Evolutionary conservation across 2,329 filamentous ascomycete genomes (phyloP), one percentile per base, ranked within the genome.

Genomic region (Hansfordia pulvinata): DNA sequence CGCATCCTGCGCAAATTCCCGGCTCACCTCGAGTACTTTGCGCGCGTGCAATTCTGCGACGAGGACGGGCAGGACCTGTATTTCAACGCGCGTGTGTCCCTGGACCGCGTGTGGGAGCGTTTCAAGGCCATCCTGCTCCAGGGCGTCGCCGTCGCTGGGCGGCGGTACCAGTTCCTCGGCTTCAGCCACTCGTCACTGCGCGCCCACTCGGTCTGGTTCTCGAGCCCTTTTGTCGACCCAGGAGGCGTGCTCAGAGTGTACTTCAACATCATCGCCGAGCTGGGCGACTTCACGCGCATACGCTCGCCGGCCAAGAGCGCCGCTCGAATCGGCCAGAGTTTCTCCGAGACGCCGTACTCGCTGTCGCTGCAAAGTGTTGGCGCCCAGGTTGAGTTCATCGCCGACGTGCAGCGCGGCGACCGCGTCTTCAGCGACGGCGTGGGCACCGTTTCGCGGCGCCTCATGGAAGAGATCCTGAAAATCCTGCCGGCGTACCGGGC

Each of bases 151-250:
- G 68, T 88, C 28, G 78, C 66, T 3, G 78, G 72, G 1, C 58
- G 72, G 9, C 42, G 49, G 1, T 84, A 72, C 40, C 49, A 52
- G 0, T 88, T 86, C 40, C 57, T 88, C 0, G 81, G 81, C 0
- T 88, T 85, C 46, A 85, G 79, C 0, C 76, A 86, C 46, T 88
- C 80, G 0, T 85, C 80, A 0, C 59, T 88, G 4, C 63, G 81
- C 9, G 62, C 71, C 1, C 78, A 83, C 31, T 73, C 75, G 0
- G 73, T 68, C 19, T 85, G 79, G 80, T 64, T 70, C 31, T 54
- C 55, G 20, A 60, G 64, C 0, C 48, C 56, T 0, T 71, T 70
- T 26, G 9, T 54, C 2, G 50, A 60, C 20, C n/a, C n/a, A n/a
- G n/a, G n/a, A n/a, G n/a, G n/a, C n/a, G n/a, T n/a, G n/a, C 29